Base-by-base conservation (phyloP, 139 green algal species). In the Mychonastes homosphaera region DNA sequence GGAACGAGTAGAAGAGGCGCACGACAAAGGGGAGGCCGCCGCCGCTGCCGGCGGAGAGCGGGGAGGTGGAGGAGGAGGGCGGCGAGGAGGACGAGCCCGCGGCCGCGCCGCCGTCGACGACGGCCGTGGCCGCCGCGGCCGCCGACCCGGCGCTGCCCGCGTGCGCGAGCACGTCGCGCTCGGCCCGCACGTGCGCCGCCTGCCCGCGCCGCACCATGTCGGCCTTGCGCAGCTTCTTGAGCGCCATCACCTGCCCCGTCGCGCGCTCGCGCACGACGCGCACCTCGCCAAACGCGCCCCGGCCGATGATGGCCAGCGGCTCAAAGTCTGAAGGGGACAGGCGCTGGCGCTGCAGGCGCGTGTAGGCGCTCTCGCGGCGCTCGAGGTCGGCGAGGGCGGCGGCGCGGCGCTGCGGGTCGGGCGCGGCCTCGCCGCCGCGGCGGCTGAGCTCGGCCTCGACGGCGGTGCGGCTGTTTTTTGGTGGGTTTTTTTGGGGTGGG, bases 201-300 rank as follows among this genome's bases (percentile, higher is more conserved):
- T 87, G 92, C 0, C 90, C 90, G 4, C 92, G 57, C 36, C 87
- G 67, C 13, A 98, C 56, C 90, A 98, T 98, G 69, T 98, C 92
- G 24, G 70, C 54, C 58, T 98, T 98, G 33, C 82, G 83, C 19
- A 98, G 79, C 72, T 95, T 97, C 70, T 98, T 98, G 80, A 98
- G 91, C 3, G 92, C 92, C 59, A 94, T 83, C 36, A 96, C 81
- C 62, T 92, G 85, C 29, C 80, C 80, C 2, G 72, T 92, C 6
- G 61, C 32, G 32, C 72, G 79, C 63, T 98, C 88, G 1, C 77
- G 65, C 47, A 87, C 87, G 8, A 98, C 78, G 30, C 91, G 78
- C 27, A 93, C 84, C 81, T 95, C 91, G 1, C 92, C 92, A 70
- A 98, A 98, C 0, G 92, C 92, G 3, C 92, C 92, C 15, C 88